Evolutionary conservation across 2,329 filamentous ascomycete species (phyloP).

Genomic region (Aspergillus jensenii): DNA sequence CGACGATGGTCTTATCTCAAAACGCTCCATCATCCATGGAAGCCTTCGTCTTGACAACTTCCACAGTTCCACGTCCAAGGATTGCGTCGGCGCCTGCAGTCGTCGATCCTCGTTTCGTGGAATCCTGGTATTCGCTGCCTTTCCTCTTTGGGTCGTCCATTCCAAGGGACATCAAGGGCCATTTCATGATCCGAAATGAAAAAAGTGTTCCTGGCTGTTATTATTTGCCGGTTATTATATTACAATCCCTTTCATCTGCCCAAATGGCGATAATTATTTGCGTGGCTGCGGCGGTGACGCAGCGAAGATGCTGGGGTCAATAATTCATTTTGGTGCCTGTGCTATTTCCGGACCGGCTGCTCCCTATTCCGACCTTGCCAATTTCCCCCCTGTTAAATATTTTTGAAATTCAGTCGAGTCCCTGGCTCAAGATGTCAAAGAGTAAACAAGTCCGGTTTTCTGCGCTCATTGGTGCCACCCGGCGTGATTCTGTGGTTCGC

Average conservation of each 20-base stretch:
- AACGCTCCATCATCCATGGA: neutral
- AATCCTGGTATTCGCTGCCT: neutral
- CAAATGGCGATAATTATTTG: no score
- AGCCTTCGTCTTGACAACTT: no score
- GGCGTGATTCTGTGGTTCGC: neutral
- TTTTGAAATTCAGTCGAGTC: no score
- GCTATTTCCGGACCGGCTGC: neutral
- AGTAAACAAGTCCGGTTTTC: neutral
- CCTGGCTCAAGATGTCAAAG: neutral
- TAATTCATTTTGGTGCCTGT: neutral
- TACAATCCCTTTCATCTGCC: no score
- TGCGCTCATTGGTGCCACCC: neutral
- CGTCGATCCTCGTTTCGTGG: neutral
- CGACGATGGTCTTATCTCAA: conserved; percentile 21
- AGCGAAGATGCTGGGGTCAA: neutral
- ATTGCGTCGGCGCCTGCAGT: conserved; percentile 9
- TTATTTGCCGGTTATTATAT: no score
- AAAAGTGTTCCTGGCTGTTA: neutral
- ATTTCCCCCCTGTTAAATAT: neutral
- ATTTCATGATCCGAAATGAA: neutral
- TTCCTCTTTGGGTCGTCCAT: neutral
- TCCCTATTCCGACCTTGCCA: neutral
- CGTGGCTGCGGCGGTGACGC: neutral
- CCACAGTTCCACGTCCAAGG: neutral
- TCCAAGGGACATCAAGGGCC: neutral